Percentiles rank a stretch among this genome's conserved stretches.
phyloP scores from a whole-genome alignment of 805 yeast species.

The Lachancea sp. region DNA sequence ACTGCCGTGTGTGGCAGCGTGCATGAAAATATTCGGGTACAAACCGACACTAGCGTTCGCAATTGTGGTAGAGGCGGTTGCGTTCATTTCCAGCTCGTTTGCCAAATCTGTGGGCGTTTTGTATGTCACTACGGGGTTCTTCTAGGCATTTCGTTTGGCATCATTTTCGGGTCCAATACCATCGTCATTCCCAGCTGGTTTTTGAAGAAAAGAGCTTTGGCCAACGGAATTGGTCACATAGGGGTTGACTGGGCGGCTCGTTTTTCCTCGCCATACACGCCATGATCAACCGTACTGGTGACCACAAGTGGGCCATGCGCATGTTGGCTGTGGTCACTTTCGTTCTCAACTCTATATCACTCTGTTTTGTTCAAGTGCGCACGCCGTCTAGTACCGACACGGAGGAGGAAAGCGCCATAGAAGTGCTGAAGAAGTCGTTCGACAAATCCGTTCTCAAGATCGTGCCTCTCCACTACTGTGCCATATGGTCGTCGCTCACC shows the following conservation, averaged over 20 bases:
- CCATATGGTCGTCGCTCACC: conserved; percentile 34
- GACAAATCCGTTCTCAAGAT: conserved; percentile 27
- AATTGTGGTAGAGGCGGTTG: conserved; percentile 44
- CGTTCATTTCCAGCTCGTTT: conserved; percentile 54
- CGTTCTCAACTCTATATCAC: conserved; percentile 35
- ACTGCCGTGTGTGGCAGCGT: conserved; percentile 50
- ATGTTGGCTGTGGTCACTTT: conserved; percentile 38
- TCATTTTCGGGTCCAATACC: conserved; percentile 53
- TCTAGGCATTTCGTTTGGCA: conserved; percentile 46
- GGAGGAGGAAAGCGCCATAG: conserved; percentile 20
- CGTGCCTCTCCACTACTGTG: conserved; percentile 30
- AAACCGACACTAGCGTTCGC: conserved; percentile 45
- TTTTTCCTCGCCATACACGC: conserved; percentile 38
- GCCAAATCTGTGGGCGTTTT: conserved; percentile 56
- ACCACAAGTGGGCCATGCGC: conserved; percentile 44
- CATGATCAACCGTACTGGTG: conserved; percentile 38
- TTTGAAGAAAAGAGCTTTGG: conserved; percentile 51
- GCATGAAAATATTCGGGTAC: conserved; percentile 46
- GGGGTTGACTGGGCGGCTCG: conserved; percentile 47
- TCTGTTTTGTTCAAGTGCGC: conserved; percentile 42
- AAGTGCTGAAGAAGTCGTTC: conserved; percentile 34
- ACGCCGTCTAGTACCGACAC: conserved; percentile 30
- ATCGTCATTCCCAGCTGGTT: conserved; percentile 67
- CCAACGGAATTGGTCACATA: conserved; percentile 42
- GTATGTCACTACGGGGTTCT: conserved; percentile 63